phyloP scores from a whole-genome alignment of 1,284 basidiomycete genomes.

The Trichosporon asahii region DNA sequence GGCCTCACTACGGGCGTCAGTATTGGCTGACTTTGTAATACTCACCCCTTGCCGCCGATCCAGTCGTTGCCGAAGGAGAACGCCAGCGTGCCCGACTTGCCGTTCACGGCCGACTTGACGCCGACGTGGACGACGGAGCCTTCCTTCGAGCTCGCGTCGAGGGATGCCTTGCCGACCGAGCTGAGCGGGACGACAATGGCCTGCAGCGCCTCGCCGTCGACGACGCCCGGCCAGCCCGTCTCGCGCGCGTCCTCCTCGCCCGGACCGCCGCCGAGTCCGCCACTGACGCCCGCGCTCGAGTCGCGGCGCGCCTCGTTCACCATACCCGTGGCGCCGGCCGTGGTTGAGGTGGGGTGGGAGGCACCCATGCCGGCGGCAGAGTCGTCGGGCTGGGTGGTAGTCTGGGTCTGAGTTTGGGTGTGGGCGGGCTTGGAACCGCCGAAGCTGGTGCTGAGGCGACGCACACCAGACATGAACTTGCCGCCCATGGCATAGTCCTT shows the following conservation, averaged over 20 bases:
- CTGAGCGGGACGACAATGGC: conserved; percentile 35
- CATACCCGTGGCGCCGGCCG: neutral
- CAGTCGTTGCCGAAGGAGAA: conserved; percentile 50
- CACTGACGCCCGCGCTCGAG: conserved; percentile 7
- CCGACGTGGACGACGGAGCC: conserved; percentile 5
- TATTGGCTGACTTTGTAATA: conserved; percentile 6
- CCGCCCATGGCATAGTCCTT: neutral
- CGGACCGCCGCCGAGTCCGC: neutral
- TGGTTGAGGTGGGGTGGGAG: neutral
- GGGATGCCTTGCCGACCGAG: conserved; percentile 24
- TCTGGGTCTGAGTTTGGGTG: neutral
- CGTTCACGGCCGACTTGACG: conserved; percentile 15
- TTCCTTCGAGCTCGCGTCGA: conserved; percentile 9
- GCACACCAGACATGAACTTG: neutral
- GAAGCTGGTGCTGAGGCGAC: neutral
- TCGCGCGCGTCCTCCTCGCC: conserved; percentile 22
- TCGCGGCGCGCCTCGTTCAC: neutral
- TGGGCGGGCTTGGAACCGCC: neutral
- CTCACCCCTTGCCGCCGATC: conserved; percentile 48
- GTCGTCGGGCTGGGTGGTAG: neutral
- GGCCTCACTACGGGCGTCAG: conserved; percentile 12
- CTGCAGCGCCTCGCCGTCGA: conserved; percentile 36
- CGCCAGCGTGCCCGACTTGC: conserved; percentile 38
- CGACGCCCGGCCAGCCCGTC: conserved; percentile 39
- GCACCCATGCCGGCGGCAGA: neutral